A percentile compares a stretch with the other conserved stretches of the same genome.
These are phyloP conservation scores for Dendrobium huoshanense DNA, from an alignment of 106 monocot species.

Conservation along the genomic window DNA sequence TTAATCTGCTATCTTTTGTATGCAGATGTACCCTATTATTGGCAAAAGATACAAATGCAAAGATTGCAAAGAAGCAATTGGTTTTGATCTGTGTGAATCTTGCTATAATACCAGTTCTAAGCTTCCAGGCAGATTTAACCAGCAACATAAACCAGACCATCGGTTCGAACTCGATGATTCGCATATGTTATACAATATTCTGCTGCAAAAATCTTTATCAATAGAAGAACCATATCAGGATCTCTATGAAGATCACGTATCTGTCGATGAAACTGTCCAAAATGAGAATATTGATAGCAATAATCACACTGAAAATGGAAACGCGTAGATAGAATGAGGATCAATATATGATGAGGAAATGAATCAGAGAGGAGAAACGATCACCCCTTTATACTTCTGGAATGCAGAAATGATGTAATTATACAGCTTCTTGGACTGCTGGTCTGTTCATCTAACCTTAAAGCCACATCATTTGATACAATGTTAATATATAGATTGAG, in stretches of 20 bases:
- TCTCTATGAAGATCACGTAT: not conserved
- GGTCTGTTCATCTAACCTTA: too few relatives aligned
- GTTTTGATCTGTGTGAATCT: constrained; percentile 78
- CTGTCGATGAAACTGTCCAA: not conserved
- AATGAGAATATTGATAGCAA: not conserved
- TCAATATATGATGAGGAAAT: too few relatives aligned
- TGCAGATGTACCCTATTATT: constrained; percentile 76
- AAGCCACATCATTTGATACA: too few relatives aligned
- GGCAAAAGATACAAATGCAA: constrained; percentile 85
- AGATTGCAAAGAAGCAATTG: constrained; percentile 70
- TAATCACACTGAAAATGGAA: not conserved
- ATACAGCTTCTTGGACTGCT: not conserved
- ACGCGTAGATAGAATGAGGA: not conserved
- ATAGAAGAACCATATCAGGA: not conserved
- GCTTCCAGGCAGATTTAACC: constrained; percentile 78
- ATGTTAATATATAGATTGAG: too few relatives aligned
- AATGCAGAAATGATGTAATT: not conserved
- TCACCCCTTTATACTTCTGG: not conserved
- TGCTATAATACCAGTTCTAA: constrained; percentile 67
- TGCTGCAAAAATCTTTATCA: not conserved
- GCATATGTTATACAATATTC: constrained; percentile 9
- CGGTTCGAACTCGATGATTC: constrained; percentile 47
- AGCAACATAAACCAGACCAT: constrained; percentile 78
- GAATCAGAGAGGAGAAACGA: not conserved
- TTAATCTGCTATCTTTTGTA: not conserved